Conservation (phyloP, 1,284 basidiomycete genomes). For the Leccinum ponderosum region DNA sequence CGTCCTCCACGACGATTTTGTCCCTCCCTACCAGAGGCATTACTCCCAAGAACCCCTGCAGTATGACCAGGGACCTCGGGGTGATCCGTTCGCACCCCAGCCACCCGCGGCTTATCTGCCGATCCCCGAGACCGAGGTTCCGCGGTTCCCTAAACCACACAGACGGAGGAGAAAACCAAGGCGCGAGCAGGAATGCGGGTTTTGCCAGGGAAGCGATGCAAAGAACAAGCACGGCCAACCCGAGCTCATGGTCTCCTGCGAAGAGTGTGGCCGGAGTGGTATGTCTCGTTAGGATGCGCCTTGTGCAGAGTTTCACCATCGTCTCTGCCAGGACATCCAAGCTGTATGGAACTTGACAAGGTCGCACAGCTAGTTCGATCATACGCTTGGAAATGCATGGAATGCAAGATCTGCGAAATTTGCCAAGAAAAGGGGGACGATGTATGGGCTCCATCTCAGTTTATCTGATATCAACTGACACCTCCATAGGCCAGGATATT, state of each 20-base stretch:
- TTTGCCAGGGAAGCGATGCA: constrained; percentile 62
- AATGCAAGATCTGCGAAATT: constrained; percentile 93
- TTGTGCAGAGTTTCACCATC: constrained; percentile 29
- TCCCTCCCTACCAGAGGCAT: constrained; percentile 25
- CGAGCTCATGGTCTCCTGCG: constrained; percentile 70
- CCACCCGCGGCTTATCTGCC: constrained; percentile 52
- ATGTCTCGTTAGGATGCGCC: constrained; percentile 19
- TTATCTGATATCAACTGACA: constrained; percentile 14
- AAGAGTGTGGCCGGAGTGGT: constrained; percentile 68
- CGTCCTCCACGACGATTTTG: constrained; percentile 14
- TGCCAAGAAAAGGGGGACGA: constrained; percentile 88
- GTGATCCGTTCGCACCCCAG: constrained; percentile 76
- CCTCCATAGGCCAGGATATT: constrained; percentile 71
- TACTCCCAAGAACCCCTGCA: constrained; percentile 40
- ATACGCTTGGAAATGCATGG: constrained; percentile 89
- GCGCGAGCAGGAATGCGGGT: constrained; percentile 63
- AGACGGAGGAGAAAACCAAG: constrained; percentile 56
- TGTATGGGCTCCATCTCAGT: constrained; percentile 52
- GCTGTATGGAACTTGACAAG: constrained; percentile 64
- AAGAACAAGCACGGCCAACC: constrained; percentile 55
- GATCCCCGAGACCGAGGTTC: constrained; percentile 34
- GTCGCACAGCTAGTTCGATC: constrained; percentile 56
- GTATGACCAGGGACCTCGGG: constrained; percentile 73
- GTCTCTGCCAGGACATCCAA: constrained; percentile 64
- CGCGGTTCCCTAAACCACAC: constrained; percentile 40